A percentile compares a stretch with the other conserved stretches of the same genome.
Conservation (phyloP, 2,329 filamentous ascomycete genomes). For the Cladophialophora psammophila region DNA sequence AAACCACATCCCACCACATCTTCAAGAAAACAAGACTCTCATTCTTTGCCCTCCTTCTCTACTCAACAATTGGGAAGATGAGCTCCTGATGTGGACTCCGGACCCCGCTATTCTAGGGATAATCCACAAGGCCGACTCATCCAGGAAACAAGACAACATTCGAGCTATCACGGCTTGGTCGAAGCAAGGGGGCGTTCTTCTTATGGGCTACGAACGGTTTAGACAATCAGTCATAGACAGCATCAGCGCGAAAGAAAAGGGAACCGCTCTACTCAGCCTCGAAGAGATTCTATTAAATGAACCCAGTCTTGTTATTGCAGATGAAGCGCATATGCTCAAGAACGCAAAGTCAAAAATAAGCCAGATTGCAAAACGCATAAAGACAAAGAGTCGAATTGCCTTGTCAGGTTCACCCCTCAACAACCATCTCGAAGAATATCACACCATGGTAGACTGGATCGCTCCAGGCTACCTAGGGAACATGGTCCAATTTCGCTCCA, state of each 20-base stretch:
- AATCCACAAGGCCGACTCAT: constrained; percentile 45
- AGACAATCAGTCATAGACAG: constrained; percentile 40
- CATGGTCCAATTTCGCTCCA: constrained; percentile 69
- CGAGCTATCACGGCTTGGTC: constrained; percentile 43
- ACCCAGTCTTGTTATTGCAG: constrained; percentile 78
- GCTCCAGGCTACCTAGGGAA: constrained; percentile 78
- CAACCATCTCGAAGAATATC: constrained; percentile 85
- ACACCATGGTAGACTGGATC: constrained; percentile 86
- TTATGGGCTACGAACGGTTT: constrained; percentile 78
- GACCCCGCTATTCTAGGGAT: constrained; percentile 59
- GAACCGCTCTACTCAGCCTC: constrained; percentile 49
- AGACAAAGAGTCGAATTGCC: constrained; percentile 75
- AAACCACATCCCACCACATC: constrained; percentile 71
- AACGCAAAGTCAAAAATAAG: constrained; percentile 65
- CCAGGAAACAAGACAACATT: constrained; percentile 6
- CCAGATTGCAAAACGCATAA: constrained; percentile 64
- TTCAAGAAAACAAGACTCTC: constrained; percentile 70
- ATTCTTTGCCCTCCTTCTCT: constrained; percentile 78
- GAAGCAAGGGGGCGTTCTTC: constrained; percentile 71
- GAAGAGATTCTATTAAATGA: constrained; percentile 62
- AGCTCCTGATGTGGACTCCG: constrained; percentile 75
- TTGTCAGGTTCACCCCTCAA: constrained; percentile 86
- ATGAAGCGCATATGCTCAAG: constrained; percentile 85
- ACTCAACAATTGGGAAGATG: constrained; percentile 83
- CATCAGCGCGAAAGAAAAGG: constrained; percentile 34